Conservation (phyloP, 805 yeast species). For the Komagataella phaffii region DNA sequence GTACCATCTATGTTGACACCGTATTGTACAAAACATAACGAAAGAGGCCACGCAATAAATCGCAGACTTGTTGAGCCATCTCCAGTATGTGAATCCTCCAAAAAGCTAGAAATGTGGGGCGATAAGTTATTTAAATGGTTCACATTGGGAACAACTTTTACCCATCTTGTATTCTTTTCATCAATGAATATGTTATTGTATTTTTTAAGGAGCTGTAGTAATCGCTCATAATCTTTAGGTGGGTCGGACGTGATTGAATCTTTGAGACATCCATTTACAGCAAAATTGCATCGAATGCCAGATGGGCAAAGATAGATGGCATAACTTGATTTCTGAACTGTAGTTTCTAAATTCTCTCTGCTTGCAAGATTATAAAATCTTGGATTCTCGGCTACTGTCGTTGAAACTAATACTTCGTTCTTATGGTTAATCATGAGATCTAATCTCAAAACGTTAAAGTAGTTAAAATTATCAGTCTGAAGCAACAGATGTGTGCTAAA, state of each 20-base stretch:
- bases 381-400: slow-evolving; percentile 12
- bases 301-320: slow-evolving; percentile 41
- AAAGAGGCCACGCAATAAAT: slow-evolving; percentile 61
- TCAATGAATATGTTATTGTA: slow-evolving; percentile 17
- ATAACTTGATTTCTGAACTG: background rate
- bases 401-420: slow-evolving; percentile 27
- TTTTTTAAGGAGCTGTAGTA: slow-evolving; percentile 21
- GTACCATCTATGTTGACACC: slow-evolving; percentile 6
- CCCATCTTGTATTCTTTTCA: slow-evolving; percentile 28
- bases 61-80: slow-evolving; percentile 34
- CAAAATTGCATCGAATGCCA: slow-evolving; percentile 34
- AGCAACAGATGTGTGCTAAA: background rate
- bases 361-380: slow-evolving; percentile 10
- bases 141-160: slow-evolving; percentile 54
- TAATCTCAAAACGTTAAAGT: background rate
- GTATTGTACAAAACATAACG: slow-evolving; percentile 47
- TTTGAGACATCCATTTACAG: slow-evolving; percentile 17
- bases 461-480: background rate
- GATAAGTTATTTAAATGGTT: slow-evolving; percentile 59
- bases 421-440: slow-evolving; percentile 16
- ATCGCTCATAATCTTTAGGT: slow-evolving; percentile 25
- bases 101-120: slow-evolving; percentile 43
- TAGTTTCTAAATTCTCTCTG: slow-evolving; percentile 3
- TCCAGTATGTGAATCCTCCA: slow-evolving; percentile 19
- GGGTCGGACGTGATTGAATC: slow-evolving; percentile 22